phyloP scores from a whole-genome alignment of 2,329 filamentous ascomycete species.

The Diaporthe eres region DNA sequence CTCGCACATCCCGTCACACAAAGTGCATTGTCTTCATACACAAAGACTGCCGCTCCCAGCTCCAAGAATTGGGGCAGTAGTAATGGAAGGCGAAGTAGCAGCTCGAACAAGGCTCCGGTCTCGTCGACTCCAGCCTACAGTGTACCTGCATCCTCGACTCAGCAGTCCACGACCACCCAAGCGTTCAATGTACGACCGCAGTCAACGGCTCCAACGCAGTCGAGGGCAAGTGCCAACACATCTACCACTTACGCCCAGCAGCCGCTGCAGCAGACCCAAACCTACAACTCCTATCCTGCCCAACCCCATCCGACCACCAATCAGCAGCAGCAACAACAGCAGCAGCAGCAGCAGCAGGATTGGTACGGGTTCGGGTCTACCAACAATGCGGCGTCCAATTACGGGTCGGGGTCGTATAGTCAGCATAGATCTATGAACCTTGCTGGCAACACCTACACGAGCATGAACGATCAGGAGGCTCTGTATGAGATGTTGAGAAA shows the following conservation, averaged over 20 bases:
- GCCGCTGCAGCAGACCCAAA: constrained; percentile 45
- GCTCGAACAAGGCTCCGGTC: constrained; percentile 45
- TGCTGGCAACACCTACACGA: constrained; percentile 46
- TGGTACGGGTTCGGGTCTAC: constrained; percentile 53
- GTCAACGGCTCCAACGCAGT: constrained; percentile 44
- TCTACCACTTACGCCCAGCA: constrained; percentile 49
- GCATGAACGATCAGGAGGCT: constrained; percentile 46
- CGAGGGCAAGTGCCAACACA: constrained; percentile 43
- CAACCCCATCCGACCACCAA: constrained; percentile 46
- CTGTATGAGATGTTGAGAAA: constrained; percentile 47
- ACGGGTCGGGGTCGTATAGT: constrained; percentile 42
- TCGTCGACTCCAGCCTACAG: constrained; percentile 44
- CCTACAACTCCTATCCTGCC: constrained; percentile 48
- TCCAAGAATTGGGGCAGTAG: constrained; percentile 46
- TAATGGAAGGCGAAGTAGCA: constrained; percentile 46
- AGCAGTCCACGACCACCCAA: constrained; percentile 43
- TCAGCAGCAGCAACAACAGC: constrained; percentile 48
- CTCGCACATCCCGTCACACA: constrained; percentile 45
- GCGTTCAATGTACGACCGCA: constrained; percentile 48
- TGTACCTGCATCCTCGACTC: constrained; percentile 44
- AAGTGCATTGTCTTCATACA: constrained; percentile 40
- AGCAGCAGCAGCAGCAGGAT: constrained; percentile 47
- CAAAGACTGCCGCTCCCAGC: constrained; percentile 44
- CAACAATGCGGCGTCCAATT: constrained; percentile 44
- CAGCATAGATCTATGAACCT: constrained; percentile 48